Evolutionary conservation across 2,329 filamentous ascomycete genomes (phyloP).

Genomic region (Blastomyces gilchristii): DNA sequence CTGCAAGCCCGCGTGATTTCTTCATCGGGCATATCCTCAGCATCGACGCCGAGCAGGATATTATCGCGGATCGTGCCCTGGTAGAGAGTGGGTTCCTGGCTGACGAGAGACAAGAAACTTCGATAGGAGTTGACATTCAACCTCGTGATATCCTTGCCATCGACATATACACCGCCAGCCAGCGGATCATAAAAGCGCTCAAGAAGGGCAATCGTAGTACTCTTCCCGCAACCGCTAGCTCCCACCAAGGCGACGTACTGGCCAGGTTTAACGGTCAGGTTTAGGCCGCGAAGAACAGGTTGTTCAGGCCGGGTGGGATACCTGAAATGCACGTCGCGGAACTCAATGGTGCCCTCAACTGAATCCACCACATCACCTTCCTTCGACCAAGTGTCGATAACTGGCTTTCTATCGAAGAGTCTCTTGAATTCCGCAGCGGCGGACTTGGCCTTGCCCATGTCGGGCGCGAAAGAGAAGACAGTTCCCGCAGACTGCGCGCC

Average conservation of each 20-base stretch:
- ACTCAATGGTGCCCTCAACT: slow-evolving; percentile 72
- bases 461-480: slow-evolving; percentile 79
- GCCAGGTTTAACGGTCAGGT: slow-evolving; percentile 41
- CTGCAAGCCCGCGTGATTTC: slow-evolving; percentile 68
- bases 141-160: slow-evolving; percentile 68
- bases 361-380: slow-evolving; percentile 53
- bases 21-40: slow-evolving; percentile 59
- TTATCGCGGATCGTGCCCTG: slow-evolving; percentile 88
- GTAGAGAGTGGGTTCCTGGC: slow-evolving; percentile 89
- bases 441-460: slow-evolving; percentile 86
- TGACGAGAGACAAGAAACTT: slow-evolving; percentile 72
- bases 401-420: slow-evolving; percentile 71
- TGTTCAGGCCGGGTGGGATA: slow-evolving; percentile 88
- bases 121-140: slow-evolving; percentile 84
- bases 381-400: slow-evolving; percentile 70
- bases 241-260: slow-evolving; percentile 66
- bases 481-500: slow-evolving; percentile 84
- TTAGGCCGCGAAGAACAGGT: slow-evolving; percentile 77
- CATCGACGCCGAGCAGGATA: slow-evolving; percentile 65
- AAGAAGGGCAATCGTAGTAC: slow-evolving; percentile 79
- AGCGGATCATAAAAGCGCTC: slow-evolving; percentile 93
- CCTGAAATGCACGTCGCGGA: slow-evolving; percentile 85
- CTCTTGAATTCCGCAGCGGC: slow-evolving; percentile 70
- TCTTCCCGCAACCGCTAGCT: slow-evolving; percentile 90
- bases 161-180: slow-evolving; percentile 67